phyloP scores from a whole-genome alignment of 352 stramenopile genomes.

The Pythium sukuiense region DNA sequence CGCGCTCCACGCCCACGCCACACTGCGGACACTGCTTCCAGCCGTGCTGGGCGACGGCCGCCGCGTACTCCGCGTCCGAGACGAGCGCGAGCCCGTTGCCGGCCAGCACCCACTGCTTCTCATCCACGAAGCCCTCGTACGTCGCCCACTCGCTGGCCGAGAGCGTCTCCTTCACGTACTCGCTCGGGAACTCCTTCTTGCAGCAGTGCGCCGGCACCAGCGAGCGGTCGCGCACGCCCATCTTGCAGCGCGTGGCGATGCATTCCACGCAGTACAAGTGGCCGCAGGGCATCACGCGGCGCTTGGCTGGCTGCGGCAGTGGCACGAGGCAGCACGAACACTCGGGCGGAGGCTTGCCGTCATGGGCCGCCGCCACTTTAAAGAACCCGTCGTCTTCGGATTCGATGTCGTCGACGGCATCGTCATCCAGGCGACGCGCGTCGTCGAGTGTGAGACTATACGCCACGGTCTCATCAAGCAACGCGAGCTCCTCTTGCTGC shows the following conservation, averaged over 20 bases:
- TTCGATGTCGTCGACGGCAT: conserved; percentile 19
- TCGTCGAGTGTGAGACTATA: conserved; percentile 49
- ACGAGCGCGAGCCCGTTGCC: conserved; percentile 46
- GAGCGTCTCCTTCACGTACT: conserved; percentile 60
- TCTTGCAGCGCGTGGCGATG: conserved; percentile 49
- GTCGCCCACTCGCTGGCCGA: conserved; percentile 24
- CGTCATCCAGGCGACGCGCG: conserved; percentile 32
- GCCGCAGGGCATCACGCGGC: conserved; percentile 45
- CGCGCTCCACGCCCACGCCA: conserved; percentile 60
- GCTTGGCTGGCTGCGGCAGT: conserved; percentile 21
- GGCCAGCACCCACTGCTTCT: conserved; percentile 45
- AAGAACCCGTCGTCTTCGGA: conserved; percentile 21
- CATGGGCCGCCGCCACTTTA: conserved; percentile 4
- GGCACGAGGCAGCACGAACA: conserved; percentile 41
- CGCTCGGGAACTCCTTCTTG: conserved; percentile 60
- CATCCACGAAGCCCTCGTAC: conserved; percentile 60
- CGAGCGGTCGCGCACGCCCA: conserved; percentile 51
- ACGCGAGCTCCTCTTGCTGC: conserved; percentile 31
- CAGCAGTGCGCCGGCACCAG: conserved; percentile 72
- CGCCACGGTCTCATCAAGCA: conserved; percentile 43
- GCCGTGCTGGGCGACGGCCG: conserved; percentile 31
- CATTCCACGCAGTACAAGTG: conserved; percentile 68
- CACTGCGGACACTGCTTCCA: conserved; percentile 69
- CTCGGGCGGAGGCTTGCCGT: conserved; percentile 42
- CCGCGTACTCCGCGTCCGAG: conserved; percentile 58